A percentile compares a stretch with the other conserved stretches of the same genome.
Evolutionary conservation across 352 stramenopile genomes (phyloP).

Genomic region (Phytopythium kandeliae): DNA sequence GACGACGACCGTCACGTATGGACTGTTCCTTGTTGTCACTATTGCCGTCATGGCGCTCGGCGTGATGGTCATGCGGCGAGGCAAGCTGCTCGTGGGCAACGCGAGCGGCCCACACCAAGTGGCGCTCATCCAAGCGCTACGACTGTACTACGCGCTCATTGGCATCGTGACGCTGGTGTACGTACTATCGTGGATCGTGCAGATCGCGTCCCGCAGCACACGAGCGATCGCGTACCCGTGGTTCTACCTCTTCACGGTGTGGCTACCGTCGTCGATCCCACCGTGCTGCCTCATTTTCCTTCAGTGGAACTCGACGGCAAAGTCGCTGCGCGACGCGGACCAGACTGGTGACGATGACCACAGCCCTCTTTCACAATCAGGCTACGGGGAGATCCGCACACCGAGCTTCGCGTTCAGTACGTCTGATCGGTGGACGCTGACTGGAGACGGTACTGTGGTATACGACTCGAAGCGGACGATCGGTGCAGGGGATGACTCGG

Average conservation of each 20-base stretch:
- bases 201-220: constrained; percentile 63
- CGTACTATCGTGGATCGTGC: constrained; percentile 76
- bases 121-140: constrained; percentile 78
- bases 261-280: constrained; percentile 80
- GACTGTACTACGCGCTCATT: constrained; percentile 83
- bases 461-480: constrained; percentile 25
- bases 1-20: constrained; percentile 74
- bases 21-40: constrained; percentile 71
- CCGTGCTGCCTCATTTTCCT: constrained; percentile 84
- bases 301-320: constrained; percentile 83
- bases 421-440: constrained; percentile 43
- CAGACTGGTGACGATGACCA: constrained; percentile 22
- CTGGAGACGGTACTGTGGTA: constrained; percentile 28
- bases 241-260: constrained; percentile 88
- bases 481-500: constrained; percentile 18
- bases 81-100: constrained; percentile 67
- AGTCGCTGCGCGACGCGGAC: constrained; percentile 69
- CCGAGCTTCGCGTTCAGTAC: constrained; percentile 75
- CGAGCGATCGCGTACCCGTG: constrained; percentile 74
- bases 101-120: constrained; percentile 66
- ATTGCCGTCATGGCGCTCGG: constrained; percentile 77
- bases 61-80: constrained; percentile 82
- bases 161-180: constrained; percentile 83
- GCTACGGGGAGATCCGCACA: constrained; percentile 71
- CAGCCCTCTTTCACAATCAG: constrained; percentile 49